A percentile compares a stretch with the other conserved stretches of the same genome.
phyloP scores from a whole-genome alignment of 1,284 basidiomycete genomes.

The Neolentinus lepideus region DNA sequence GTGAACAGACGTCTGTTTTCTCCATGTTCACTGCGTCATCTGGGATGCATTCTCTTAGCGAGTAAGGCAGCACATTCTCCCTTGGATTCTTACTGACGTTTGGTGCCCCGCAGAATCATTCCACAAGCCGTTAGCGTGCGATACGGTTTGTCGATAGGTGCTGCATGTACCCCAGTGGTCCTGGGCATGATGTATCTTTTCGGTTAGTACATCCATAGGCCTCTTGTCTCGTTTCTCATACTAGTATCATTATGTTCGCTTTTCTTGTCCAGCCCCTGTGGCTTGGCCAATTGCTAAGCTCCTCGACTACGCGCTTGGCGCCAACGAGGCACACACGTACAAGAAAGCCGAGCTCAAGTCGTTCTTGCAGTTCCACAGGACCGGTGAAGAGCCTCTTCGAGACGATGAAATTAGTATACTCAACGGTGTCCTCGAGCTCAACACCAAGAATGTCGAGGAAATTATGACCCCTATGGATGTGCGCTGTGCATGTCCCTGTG shows the following conservation, averaged over 20 bases:
- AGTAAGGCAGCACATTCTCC: constrained; percentile 25
- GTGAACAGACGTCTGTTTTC: not conserved
- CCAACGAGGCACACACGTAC: constrained; percentile 69
- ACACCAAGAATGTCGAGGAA: constrained; percentile 73
- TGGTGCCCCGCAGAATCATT: constrained; percentile 55
- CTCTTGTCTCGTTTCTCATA: constrained; percentile 3
- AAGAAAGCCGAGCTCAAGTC: constrained; percentile 57
- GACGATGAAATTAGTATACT: constrained; percentile 88
- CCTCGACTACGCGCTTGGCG: constrained; percentile 75
- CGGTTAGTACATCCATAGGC: constrained; percentile 29
- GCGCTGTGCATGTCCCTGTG: constrained; percentile 9
- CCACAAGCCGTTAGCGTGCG: constrained; percentile 85
- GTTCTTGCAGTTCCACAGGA: constrained; percentile 88
- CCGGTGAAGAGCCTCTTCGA: constrained; percentile 79
- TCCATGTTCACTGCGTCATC: constrained; percentile 1
- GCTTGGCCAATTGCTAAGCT: constrained; percentile 88
- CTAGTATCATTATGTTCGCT: constrained; percentile 1
- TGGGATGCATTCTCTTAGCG: constrained; percentile 26
- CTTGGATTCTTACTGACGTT: not conserved
- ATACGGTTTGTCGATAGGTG: constrained; percentile 87
- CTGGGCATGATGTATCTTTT: constrained; percentile 76
- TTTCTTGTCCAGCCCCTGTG: constrained; percentile 60
- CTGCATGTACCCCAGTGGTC: constrained; percentile 80
- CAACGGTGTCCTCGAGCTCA: constrained; percentile 83
- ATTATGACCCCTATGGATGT: constrained; percentile 88